These are phyloP conservation scores for Flaveria brownii DNA, from an alignment of 129 eudicot species.

Conservation along the genomic window DNA sequence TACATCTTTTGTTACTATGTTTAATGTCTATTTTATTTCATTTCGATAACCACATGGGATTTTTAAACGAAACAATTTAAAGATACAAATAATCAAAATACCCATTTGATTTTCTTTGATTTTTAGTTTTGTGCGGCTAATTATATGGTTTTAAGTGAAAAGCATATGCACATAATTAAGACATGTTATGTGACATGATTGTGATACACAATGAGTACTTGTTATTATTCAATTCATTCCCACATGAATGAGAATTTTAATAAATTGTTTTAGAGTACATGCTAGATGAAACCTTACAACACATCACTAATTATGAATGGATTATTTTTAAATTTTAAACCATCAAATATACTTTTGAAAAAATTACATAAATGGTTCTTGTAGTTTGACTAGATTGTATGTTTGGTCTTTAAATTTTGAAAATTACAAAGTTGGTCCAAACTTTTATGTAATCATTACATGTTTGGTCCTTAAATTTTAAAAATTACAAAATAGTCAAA, in stretches of 20 bases:
- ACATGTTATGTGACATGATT: conserved; percentile 36
- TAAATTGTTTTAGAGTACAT: background rate
- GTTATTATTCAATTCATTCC: conserved; percentile 26
- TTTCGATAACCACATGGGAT: background rate
- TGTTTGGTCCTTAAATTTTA: too few relatives aligned
- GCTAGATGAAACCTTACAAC: conserved; percentile 11
- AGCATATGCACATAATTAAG: conserved; percentile 27
- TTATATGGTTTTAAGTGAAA: conserved; percentile 12
- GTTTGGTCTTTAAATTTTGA: too few relatives aligned
- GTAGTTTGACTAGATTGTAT: too few relatives aligned
- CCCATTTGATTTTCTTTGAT: background rate
- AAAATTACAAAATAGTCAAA: too few relatives aligned
- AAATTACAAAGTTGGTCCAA: too few relatives aligned
- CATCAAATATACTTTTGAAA: background rate
- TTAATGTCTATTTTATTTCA: background rate
- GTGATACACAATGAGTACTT: conserved; percentile 38
- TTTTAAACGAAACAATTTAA: too few relatives aligned
- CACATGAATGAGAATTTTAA: conserved; percentile 23
- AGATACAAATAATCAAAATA: background rate
- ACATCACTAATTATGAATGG: background rate
- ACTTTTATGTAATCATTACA: too few relatives aligned
- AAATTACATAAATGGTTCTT: too few relatives aligned
- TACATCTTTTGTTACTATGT: too few relatives aligned
- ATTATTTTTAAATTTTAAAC: background rate
- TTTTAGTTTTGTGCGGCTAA: background rate